Base-by-base conservation (phyloP, 345 rosid genomes). In the Heritiera fomes region DNA sequence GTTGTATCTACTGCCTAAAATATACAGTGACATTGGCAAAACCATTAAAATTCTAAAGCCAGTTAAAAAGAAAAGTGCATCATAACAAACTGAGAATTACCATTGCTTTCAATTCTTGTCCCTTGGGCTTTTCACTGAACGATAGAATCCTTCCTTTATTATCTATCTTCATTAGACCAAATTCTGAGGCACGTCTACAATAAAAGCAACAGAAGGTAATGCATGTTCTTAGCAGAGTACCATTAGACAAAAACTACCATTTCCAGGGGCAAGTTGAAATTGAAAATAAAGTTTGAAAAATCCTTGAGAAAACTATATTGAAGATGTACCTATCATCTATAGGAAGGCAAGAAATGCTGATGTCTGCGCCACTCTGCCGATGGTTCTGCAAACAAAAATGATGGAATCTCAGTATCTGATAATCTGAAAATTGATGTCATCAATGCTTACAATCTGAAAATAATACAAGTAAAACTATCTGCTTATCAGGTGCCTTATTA, bases 111-210 rank as follows among this genome's bases (percentile, higher is more conserved):
- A 95, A 90, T 6, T 90, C 90, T 18, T 23, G 62, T 81, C 97
- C 99, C 88, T 59, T 95, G 30, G 99, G 98, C 86, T 95, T 95
- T 88, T 95, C 98, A 75, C 95, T 91, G 87, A 95, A 95, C 8
- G 91, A 91, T 65, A 91, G 82, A 75, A 95, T 82, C 81, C 91
- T 90, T 84, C 97, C 99, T 73, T 88, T 92, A 46, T 87, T 88
- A 89, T 95, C 92, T 66, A 95, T 93, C 93, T 92, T 95, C 99
- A 95, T 92, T 40, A 95, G 90, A 80, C 99, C 99, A 73, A 95
- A 95, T 80, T 92, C 97, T 75, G 99, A 92, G 84, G 99, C 99
- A 81, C 98, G 98, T 75, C 98, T 95, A 88, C 83, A 86, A 86
- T 75, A 79, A 67, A 80, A 82, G 82, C 79, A 79, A 61, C 80